Evolutionary conservation across 2,329 filamentous ascomycete species (phyloP).

Genomic region (Achaetomium macrosporum): DNA sequence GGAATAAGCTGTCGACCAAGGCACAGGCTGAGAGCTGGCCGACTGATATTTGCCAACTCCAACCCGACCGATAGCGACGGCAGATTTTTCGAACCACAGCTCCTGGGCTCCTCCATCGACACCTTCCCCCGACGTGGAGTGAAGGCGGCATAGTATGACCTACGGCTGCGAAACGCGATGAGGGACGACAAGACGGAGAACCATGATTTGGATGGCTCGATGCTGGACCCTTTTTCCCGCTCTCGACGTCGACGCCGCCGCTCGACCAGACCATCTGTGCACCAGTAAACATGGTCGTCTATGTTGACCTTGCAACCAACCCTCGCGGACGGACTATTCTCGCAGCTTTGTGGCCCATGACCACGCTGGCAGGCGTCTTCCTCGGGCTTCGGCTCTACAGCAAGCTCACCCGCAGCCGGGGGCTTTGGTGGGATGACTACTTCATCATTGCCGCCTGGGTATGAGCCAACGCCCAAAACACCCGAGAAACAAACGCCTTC

Average conservation of each 20-base stretch:
- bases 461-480: background rate
- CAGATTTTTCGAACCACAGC: too few species aligned
- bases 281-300: conserved; percentile 11
- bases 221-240: background rate
- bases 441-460: conserved; percentile 28
- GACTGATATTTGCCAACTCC: too few species aligned
- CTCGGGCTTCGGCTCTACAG: conserved; percentile 22
- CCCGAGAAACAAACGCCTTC: background rate
- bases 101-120: too few species aligned
- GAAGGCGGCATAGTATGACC: background rate
- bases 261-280: background rate
- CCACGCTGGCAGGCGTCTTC: conserved; percentile 7
- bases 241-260: background rate
- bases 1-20: too few species aligned
- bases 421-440: conserved; percentile 31
- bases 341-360: conserved; percentile 13
- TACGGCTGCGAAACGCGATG: background rate
- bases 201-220: background rate
- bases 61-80: too few species aligned
- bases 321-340: conserved; percentile 11
- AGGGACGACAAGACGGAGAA: background rate
- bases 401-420: conserved; percentile 24
- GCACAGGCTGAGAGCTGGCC: too few species aligned
- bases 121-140: too few species aligned
- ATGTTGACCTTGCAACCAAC: conserved; percentile 12